A percentile compares a stretch with the other conserved stretches of the same genome.
Conservation (phyloP, 257 asterid species). For the Fraxinus excelsior region DNA sequence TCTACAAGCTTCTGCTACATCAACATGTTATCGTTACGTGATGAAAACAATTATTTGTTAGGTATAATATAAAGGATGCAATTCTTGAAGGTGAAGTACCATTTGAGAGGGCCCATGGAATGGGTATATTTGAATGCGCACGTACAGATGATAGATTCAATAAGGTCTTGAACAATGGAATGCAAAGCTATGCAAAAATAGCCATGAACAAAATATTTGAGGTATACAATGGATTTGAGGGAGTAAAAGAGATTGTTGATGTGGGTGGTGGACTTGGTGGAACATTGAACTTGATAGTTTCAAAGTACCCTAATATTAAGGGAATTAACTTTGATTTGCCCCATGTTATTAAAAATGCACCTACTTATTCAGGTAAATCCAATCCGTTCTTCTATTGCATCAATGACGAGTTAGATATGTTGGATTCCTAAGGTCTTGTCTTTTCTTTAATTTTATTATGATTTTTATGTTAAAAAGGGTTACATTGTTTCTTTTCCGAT, state of each 20-base stretch:
- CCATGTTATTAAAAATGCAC: slow-evolving; percentile 13
- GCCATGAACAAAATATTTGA: slow-evolving; percentile 2
- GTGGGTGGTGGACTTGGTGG: slow-evolving; percentile 38
- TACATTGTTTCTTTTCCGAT: neutral
- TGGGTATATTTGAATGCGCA: too few relatives aligned
- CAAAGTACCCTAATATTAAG: slow-evolving; percentile 22
- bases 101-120: neutral
- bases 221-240: slow-evolving; percentile 26
- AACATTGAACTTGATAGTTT: slow-evolving; percentile 12
- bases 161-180: slow-evolving; percentile 14
- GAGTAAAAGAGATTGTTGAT: slow-evolving; percentile 27
- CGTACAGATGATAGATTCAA: neutral
- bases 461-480: slow-evolving; percentile 12
- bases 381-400: neutral
- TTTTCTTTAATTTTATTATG: slow-evolving; percentile 8
- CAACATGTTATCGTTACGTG: too few relatives aligned
- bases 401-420: too few relatives aligned
- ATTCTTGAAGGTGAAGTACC: slow-evolving; percentile 24
- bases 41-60: neutral
- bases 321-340: slow-evolving; percentile 8
- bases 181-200: neutral
- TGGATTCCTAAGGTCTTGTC: too few relatives aligned
- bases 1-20: too few relatives aligned
- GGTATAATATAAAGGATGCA: slow-evolving; percentile 19
- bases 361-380: slow-evolving; percentile 21